Evolutionary conservation across 2,329 filamentous ascomycete genomes (phyloP).

Genomic region (Colletotrichum aenigma): DNA sequence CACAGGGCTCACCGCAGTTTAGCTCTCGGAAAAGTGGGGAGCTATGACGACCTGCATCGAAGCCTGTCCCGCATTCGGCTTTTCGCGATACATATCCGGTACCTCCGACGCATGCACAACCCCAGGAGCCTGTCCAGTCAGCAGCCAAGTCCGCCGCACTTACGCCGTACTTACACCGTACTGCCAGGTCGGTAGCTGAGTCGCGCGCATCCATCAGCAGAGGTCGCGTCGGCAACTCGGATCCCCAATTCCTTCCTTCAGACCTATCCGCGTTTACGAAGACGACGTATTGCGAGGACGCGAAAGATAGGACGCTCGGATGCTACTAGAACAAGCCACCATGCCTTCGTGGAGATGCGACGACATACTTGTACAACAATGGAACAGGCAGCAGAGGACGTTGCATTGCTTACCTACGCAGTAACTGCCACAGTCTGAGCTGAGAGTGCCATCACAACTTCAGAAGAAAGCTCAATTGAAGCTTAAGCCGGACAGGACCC

Average conservation of each 20-base stretch:
- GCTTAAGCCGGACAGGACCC: not conserved
- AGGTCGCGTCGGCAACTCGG: not conserved
- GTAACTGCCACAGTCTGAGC: not conserved
- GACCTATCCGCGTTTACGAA: not conserved
- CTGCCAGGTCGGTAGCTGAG: not conserved
- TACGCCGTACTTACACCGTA: not conserved
- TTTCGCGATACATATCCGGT: constrained; percentile 7
- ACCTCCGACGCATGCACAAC: constrained; percentile 10
- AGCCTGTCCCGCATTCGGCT: constrained; percentile 15
- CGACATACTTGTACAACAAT: not conserved
- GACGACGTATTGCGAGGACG: not conserved
- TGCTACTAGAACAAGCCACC: not conserved
- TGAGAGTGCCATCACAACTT: not conserved
- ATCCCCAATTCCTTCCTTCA: not conserved
- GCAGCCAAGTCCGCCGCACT: not conserved
- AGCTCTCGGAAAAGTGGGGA: constrained; percentile 14
- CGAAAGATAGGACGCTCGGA: not conserved
- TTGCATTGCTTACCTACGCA: not conserved
- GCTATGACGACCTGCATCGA: constrained; percentile 23
- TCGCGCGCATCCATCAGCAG: not conserved
- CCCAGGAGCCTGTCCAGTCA: not conserved
- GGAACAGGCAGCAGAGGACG: not conserved
- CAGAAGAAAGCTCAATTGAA: not conserved
- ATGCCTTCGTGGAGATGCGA: not conserved
- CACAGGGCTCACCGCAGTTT: constrained; percentile 11